Conservation (phyloP, 306 rosid genomes). For the Luffa aegyptiaca region DNA sequence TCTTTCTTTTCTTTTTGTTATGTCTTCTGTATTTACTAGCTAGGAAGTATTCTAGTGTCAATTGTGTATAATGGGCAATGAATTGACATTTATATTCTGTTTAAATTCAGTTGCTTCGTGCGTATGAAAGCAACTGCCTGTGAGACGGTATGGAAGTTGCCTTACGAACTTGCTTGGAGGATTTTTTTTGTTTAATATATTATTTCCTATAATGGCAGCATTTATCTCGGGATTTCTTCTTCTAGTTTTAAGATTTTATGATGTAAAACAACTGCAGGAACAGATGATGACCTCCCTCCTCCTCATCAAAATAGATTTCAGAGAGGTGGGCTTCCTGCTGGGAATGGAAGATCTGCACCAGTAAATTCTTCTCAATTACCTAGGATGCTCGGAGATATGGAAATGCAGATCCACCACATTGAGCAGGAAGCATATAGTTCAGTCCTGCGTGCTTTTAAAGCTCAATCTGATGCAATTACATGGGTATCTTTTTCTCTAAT, state of each 20-base stretch:
- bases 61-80: neutral
- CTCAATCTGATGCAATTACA: constrained; percentile 87
- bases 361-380: constrained; percentile 36
- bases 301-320: constrained; percentile 53
- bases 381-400: constrained; percentile 57
- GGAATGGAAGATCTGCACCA: constrained; percentile 37
- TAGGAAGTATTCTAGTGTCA: neutral
- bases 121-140: neutral
- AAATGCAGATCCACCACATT: constrained; percentile 81
- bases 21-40: neutral
- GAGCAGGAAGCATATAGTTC: constrained; percentile 95
- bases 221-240: neutral
- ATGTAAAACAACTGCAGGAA: constrained; percentile 23
- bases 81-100: neutral
- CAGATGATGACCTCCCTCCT: constrained; percentile 52
- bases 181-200: neutral
- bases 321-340: constrained; percentile 29
- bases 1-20: neutral
- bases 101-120: neutral
- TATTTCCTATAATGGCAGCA: neutral
- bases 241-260: neutral
- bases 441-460: constrained; percentile 92
- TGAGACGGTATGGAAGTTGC: neutral
- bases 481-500: constrained; percentile 49
- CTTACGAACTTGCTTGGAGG: neutral